Percentiles rank a stretch among this genome's conserved stretches.
These are phyloP conservation scores for Erodium trifolium DNA, from an alignment of 441 rosid genomes.

Conservation along the genomic window DNA sequence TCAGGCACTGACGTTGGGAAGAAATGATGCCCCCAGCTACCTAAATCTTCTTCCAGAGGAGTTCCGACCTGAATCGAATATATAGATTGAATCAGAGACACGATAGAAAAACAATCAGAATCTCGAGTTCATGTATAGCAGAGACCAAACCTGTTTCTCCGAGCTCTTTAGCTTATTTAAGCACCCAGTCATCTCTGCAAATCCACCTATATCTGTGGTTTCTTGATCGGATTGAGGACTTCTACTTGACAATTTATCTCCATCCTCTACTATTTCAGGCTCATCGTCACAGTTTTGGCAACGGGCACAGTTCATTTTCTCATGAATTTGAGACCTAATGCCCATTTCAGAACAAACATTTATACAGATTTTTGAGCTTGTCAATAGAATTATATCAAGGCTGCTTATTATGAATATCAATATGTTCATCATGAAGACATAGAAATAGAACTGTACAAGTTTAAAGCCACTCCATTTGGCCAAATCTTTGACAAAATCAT, in stretches of 20 bases:
- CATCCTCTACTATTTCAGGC: slow-evolving; percentile 27
- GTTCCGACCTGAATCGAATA: slow-evolving; percentile 52
- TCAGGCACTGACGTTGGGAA: slow-evolving; percentile 71
- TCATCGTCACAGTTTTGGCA: slow-evolving; percentile 36
- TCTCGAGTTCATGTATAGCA: not conserved
- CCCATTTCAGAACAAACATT: not conserved
- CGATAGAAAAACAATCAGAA: slow-evolving; percentile 9
- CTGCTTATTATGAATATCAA: not conserved
- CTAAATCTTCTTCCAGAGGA: slow-evolving; percentile 85
- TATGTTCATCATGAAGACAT: not conserved
- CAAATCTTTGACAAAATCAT: not conserved
- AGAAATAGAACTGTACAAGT: too few species aligned
- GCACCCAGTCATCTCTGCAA: slow-evolving; percentile 74
- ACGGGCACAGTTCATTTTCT: slow-evolving; percentile 71
- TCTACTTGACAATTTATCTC: slow-evolving; percentile 22
- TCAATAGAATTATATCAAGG: not conserved
- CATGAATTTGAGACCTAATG: slow-evolving; percentile 91
- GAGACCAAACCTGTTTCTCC: slow-evolving; percentile 64
- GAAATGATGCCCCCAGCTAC: slow-evolving; percentile 92
- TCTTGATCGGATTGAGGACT: slow-evolving; percentile 29
- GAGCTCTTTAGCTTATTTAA: slow-evolving; percentile 56
- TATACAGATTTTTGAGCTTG: not conserved
- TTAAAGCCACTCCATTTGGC: not conserved
- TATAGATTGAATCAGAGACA: not conserved
- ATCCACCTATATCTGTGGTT: slow-evolving; percentile 68